These are phyloP conservation scores for Pythium brachiatum DNA, from an alignment of 352 stramenopile species.

Conservation along the genomic window DNA sequence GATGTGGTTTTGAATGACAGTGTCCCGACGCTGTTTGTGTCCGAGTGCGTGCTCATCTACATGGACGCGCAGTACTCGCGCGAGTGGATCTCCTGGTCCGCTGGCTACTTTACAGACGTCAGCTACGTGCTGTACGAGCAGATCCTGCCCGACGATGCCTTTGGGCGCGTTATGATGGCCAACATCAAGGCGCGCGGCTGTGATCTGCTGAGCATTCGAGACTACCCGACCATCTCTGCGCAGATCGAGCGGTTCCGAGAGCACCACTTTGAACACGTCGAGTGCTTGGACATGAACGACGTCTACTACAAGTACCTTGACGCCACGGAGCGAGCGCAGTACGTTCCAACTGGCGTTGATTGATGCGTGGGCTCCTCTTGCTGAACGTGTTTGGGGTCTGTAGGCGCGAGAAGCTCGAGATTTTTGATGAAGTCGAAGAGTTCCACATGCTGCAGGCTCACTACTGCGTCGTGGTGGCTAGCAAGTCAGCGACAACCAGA, in stretches of 20 bases:
- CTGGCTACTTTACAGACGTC: conserved; percentile 63
- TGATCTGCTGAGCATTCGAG: conserved; percentile 80
- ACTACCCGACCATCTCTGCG: conserved; percentile 71
- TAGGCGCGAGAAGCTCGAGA: conserved; percentile 84
- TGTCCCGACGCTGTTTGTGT: conserved; percentile 78
- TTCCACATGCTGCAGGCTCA: conserved; percentile 90
- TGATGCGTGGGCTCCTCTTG: too few species aligned
- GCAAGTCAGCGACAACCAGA: conserved; percentile 14
- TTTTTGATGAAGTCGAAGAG: conserved; percentile 93
- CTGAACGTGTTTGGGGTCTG: not conserved
- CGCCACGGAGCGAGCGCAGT: conserved; percentile 58
- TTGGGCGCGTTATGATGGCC: conserved; percentile 88
- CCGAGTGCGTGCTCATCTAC: conserved; percentile 92
- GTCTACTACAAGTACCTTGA: conserved; percentile 90
- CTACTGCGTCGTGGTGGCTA: conserved; percentile 81
- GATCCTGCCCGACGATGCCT: conserved; percentile 88
- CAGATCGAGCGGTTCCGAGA: conserved; percentile 75
- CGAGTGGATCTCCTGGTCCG: conserved; percentile 69
- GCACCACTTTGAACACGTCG: conserved; percentile 60
- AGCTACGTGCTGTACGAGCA: conserved; percentile 90
- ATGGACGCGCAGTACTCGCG: conserved; percentile 83
- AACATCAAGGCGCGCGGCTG: conserved; percentile 91
- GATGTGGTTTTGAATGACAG: conserved; percentile 9
- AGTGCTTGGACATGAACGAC: conserved; percentile 91
- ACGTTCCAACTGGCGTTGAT: conserved; percentile 28